Conservation (phyloP, 139 green algal species). For the Picochlorum sp. region DNA sequence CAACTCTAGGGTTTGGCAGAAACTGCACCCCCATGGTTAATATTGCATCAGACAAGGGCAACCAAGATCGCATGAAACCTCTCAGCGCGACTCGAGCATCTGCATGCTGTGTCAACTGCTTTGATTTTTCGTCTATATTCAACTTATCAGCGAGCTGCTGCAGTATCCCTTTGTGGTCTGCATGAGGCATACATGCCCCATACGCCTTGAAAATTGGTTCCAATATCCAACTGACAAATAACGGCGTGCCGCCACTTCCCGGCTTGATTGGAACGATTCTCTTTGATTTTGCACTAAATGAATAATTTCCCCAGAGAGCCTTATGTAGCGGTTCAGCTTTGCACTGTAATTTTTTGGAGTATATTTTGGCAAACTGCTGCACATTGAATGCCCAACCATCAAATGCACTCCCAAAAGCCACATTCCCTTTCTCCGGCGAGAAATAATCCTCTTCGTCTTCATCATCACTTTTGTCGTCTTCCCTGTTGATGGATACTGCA, state of each 20-base stretch:
- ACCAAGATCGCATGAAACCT: conserved; percentile 76
- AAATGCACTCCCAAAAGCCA: conserved; percentile 83
- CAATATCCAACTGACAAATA: conserved; percentile 83
- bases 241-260: conserved; percentile 48
- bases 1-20: conserved; percentile 61
- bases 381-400: conserved; percentile 92
- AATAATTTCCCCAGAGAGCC: conserved; percentile 87
- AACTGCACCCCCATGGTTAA: conserved; percentile 75
- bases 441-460: conserved; percentile 67
- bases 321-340: conserved; percentile 34
- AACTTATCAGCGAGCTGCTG: conserved; percentile 46
- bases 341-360: conserved; percentile 74
- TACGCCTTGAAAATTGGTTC: conserved; percentile 60
- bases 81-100: conserved; percentile 52
- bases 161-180: conserved; percentile 29
- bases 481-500: background rate
- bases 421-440: conserved; percentile 75
- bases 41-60: conserved; percentile 76
- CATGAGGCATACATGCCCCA: conserved; percentile 41
- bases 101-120: conserved; percentile 33
- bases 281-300: conserved; percentile 79
- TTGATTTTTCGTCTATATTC: conserved; percentile 18
- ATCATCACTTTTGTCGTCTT: conserved; percentile 27
- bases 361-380: conserved; percentile 84
- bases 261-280: conserved; percentile 66